Percentiles rank a stretch among this genome's conserved stretches.
These are phyloP conservation scores for Globisporangium radiosum DNA, from an alignment of 352 stramenopile genomes.

Conservation along the genomic window DNA sequence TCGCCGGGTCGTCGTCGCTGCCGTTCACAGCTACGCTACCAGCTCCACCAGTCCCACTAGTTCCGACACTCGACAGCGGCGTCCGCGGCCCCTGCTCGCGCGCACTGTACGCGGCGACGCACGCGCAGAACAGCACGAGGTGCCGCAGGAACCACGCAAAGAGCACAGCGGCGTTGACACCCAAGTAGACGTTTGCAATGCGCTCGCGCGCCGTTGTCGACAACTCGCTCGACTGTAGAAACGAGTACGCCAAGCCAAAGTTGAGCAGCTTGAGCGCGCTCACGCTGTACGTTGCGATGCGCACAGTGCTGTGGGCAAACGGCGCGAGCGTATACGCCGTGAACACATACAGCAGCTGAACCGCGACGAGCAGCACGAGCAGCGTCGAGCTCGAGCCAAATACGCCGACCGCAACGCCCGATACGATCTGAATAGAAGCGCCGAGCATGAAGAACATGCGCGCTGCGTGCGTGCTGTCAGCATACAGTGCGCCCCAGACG, in stretches of 20 bases:
- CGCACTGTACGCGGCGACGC: constrained; percentile 9
- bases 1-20: background rate
- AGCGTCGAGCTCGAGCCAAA: constrained; percentile 21
- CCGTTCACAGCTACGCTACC: background rate
- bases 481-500: constrained; percentile 33
- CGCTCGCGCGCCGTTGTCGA: constrained; percentile 8
- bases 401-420: constrained; percentile 28
- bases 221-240: constrained; percentile 19
- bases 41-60: background rate
- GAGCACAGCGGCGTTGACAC: constrained; percentile 23
- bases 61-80: background rate
- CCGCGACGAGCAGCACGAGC: constrained; percentile 21
- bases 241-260: constrained; percentile 26
- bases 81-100: constrained; percentile 3
- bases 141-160: constrained; percentile 23
- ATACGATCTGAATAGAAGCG: constrained; percentile 19
- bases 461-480: constrained; percentile 18
- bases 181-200: constrained; percentile 22
- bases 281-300: constrained; percentile 9
- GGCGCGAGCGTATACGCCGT: constrained; percentile 22
- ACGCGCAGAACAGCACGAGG: constrained; percentile 18
- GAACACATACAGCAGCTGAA: constrained; percentile 28
- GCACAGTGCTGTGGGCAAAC: constrained; percentile 18
- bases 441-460: constrained; percentile 39
- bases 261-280: constrained; percentile 26